Base-by-base conservation (phyloP, 352 stramenopile species). In the Aphanomyces invadans region DNA sequence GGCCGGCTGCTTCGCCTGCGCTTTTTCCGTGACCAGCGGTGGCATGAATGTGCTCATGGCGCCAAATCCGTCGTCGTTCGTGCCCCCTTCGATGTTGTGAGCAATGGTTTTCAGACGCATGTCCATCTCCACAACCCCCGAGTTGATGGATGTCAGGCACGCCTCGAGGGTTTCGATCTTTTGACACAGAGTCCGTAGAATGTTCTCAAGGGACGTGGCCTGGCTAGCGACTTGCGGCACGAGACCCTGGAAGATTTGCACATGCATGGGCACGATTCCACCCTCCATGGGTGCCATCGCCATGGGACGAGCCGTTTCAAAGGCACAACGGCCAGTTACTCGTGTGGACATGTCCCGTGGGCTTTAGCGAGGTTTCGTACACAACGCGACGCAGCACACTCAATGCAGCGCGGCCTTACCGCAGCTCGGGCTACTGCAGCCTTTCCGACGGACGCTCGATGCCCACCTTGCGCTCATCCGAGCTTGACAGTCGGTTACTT, bases 81-180 rank as follows among this genome's bases (percentile, higher is more conserved):
- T 42, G 12, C 78, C 86, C n/a, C 82, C 82, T 55, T 91, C 82
- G 36, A 89, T 91, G 63, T 89, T 91, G 65, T 91, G 82, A 9
- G 82, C 82, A 28, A 91, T 91, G 39, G 87, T 91, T 25, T 81
- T 73, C 36, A 91, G 70, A 62, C 89, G 83, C 21, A 82, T 71
- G 70, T 91, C 82, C 26, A 91, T 65, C 59, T 91, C 82, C 1
- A 76, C 85, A 76, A 91, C 88, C 1, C 82, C 80, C 21, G 79
- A 88, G 64, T 76, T 85, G 46, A 91, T 81, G 17, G 87, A 79
- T 5, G 77, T 88, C 29, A 91, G 68, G 80, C 80, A 91, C 25
- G 72, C 69, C 70, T 91, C 82, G 62, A 91, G 75, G 32, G 82
- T 84, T 70, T 91, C 80, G 39, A 89, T 79, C 21, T 86, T 87